Evolutionary conservation across 2,329 filamentous ascomycete genomes (phyloP).

Genomic region (Pseudogymnoascus destructans): DNA sequence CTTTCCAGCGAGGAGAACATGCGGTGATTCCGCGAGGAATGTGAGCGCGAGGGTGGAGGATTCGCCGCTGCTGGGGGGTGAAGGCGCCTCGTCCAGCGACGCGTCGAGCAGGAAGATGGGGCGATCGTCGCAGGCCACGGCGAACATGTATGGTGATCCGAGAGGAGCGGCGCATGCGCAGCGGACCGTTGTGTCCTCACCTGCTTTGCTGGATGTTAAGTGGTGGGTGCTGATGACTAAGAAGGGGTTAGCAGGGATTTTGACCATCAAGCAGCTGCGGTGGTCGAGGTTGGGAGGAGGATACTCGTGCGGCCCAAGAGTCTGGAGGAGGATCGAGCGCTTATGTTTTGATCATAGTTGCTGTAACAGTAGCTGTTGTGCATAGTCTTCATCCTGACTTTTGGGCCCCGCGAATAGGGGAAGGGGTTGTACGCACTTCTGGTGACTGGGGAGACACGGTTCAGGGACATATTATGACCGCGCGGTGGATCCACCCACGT

Average conservation of each 20-base stretch:
- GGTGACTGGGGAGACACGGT: background rate
- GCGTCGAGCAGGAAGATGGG: slow-evolving; percentile 12
- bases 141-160: background rate
- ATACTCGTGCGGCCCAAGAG: background rate
- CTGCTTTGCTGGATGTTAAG: slow-evolving; percentile 39
- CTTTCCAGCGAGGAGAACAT: slow-evolving; percentile 38
- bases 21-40: slow-evolving; percentile 32
- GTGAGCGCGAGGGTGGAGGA: slow-evolving; percentile 35
- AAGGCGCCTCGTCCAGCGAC: slow-evolving; percentile 14
- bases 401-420: background rate
- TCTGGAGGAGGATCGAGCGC: background rate
- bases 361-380: background rate
- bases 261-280: background rate
- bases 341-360: background rate
- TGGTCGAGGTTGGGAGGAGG: background rate
- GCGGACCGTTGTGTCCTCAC: slow-evolving; percentile 24
- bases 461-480: background rate
- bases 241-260: slow-evolving; percentile 12
- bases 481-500: background rate
- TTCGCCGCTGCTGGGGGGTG: slow-evolving; percentile 15
- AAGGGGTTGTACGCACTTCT: background rate
- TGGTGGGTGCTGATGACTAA: slow-evolving; percentile 28
- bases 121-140: background rate
- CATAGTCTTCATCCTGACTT: background rate
- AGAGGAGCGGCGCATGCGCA: background rate